Evolutionary conservation across 1,139 yeast genomes (phyloP), one percentile per base, ranked within the genome.

Genomic region (Debaryomyces coudertii): DNA sequence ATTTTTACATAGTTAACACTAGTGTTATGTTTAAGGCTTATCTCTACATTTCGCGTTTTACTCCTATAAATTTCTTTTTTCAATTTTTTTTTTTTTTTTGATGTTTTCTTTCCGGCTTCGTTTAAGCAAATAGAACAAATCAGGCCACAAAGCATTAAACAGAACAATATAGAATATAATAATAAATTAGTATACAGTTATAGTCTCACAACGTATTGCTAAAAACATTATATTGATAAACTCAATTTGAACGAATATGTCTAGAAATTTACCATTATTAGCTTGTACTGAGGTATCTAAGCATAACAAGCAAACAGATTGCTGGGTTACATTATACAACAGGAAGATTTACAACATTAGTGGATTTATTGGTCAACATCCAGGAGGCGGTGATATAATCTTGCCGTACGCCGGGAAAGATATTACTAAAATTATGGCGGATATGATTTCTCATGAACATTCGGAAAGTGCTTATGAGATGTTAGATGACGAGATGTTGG

Each of bases 381-480:
- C 97, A 0, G 97, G 88, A 46, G 97, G 97, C 12, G 82, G 79
- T 4, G 92, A 89, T 46, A 62, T 87, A 35, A 80, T 93, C 48
- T 57, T 78, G 46, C 92, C 89, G 3, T 82, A 84, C 61, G 93
- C 90, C 11, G 97, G 97, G 40, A 77, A 83, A 61, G 98, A 93
- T 62, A 75, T 90, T 52, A 87, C 97, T 9, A 79, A 76, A 38
- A 82, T 88, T 40, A 76, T 92, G 81, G 81, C 85, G n/a, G 95
- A 89, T 60, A 65, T 71, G 14, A 64, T 61, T 3, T 75, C 85
- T 29, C 96, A 90, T 62, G 81, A 78, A 46, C 97, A 90, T 67
- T 85, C 93, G 2, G 95, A 88, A 60, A 73, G 87, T 42, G 95
- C 97, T 6, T 90, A 90, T 62, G 97, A 90, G 53, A 86, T 92